Evolutionary conservation across 1,139 yeast species (phyloP), one percentile per base, ranked within the genome.

Genomic region (Arxiozyma telluris): DNA sequence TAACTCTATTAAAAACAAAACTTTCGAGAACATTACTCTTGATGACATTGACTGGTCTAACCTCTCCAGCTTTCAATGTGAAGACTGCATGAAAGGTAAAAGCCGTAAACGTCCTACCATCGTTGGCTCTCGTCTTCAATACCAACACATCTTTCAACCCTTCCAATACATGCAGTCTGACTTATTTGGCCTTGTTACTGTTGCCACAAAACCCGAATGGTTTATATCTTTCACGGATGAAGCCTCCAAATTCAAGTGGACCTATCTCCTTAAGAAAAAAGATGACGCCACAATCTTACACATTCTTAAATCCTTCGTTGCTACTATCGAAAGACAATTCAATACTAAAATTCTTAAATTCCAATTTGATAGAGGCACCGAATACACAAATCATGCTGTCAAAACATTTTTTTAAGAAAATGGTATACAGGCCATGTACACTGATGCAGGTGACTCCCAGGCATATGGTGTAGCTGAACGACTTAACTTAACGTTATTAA

Each of bases 401-500:
- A 34, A 41, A 11, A 27, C 22, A 1, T 53, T 30, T 41, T 45
- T 53, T 15, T 47, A 17, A 12, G 22, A 50, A 15, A 41, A 52
- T 34, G 60, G 59, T 27, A 57, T 57, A 11, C 34, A 21, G 7
- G 42, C 51, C 1, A 38, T 47, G 0, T 57, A 51, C 44, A 57
- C 54, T 2, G 44, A 57, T 15, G 38, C 45, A 5, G 53, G 43
- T 17, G 57, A 54, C 39, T 57, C 55, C 8, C n/a, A 46, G 2
- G 47, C 59, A 1, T 43, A 53, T 41, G 58, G 57, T 34, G 48
- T 58, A 22, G 60, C 58, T 21, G 59, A 57, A 50, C 34, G 60
- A 21, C 23, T 46, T 12, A 55, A 57, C 45, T 41, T 49, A 8
- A 52, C 54, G 3, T 39, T 57, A 3, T 9, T 57, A 23, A 54